Evolutionary conservation across 805 yeast species (phyloP).

Genomic region (Candida chauliodis): DNA sequence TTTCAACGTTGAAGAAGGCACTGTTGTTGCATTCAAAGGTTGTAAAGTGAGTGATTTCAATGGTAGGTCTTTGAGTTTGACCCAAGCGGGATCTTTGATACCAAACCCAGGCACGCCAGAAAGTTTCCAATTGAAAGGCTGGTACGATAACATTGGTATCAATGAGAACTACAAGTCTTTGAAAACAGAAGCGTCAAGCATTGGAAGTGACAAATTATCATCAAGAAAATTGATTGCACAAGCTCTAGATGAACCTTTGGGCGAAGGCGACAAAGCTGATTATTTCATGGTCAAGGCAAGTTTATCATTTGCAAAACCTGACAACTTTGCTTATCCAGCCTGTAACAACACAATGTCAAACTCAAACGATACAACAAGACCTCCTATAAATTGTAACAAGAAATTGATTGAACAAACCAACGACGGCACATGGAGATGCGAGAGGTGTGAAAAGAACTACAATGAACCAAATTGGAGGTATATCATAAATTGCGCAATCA

Average conservation of each 20-base stretch:
- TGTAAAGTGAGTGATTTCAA: constrained; percentile 84
- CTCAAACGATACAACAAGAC: constrained; percentile 13
- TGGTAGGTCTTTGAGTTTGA: constrained; percentile 78
- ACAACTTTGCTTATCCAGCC: constrained; percentile 85
- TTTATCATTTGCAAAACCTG: constrained; percentile 65
- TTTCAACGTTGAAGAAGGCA: constrained; percentile 67
- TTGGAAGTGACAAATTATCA: constrained; percentile 37
- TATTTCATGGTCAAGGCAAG: constrained; percentile 74
- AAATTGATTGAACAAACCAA: constrained; percentile 74
- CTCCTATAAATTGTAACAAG: constrained; percentile 54
- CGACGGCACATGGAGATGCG: constrained; percentile 85
- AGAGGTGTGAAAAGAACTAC: constrained; percentile 74
- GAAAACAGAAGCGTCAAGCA: constrained; percentile 44
- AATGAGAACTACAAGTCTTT: constrained; percentile 58
- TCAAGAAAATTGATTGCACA: constrained; percentile 65
- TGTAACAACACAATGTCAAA: constrained; percentile 53
- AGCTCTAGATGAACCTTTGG: constrained; percentile 55
- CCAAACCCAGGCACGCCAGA: constrained; percentile 88
- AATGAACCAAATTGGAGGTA: constrained; percentile 75
- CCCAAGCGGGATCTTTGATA: constrained; percentile 70
- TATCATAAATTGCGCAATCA: constrained; percentile 68
- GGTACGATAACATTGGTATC: constrained; percentile 85
- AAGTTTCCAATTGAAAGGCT: constrained; percentile 84
- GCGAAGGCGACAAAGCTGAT: constrained; percentile 80
- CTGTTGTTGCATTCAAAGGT: constrained; percentile 90